A percentile compares a stretch with the other conserved stretches of the same genome.
Conservation (phyloP, 805 yeast species). For the Isabelozyma heimii region DNA sequence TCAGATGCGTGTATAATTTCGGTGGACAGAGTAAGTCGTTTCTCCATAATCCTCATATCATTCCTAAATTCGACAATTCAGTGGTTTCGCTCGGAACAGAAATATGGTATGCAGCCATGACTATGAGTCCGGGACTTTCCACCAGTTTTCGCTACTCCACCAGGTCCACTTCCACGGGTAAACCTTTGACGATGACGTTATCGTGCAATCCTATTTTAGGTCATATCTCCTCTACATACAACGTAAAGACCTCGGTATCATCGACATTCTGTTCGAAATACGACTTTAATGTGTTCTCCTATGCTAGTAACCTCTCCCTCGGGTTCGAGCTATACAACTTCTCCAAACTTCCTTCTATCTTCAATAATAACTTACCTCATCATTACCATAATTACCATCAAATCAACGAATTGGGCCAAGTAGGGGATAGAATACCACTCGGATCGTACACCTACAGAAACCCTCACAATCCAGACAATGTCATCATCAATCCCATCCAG, state of each 20-base stretch:
- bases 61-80: conserved; percentile 54
- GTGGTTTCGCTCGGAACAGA: conserved; percentile 79
- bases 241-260: conserved; percentile 72
- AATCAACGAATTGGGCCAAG: neutral
- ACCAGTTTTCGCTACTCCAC: conserved; percentile 84
- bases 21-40: conserved; percentile 18
- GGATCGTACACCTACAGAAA: neutral
- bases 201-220: conserved; percentile 90
- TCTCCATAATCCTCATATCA: conserved; percentile 36
- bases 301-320: conserved; percentile 78
- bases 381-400: neutral
- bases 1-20: conserved; percentile 73
- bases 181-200: conserved; percentile 84
- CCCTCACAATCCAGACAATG: conserved; percentile 1
- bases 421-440: neutral
- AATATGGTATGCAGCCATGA: conserved; percentile 79
- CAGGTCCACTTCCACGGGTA: conserved; percentile 79
- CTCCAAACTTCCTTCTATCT: conserved; percentile 12
- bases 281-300: conserved; percentile 88
- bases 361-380: neutral
- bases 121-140: conserved; percentile 87
- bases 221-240: conserved; percentile 80
- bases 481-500: conserved; percentile 22
- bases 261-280: conserved; percentile 81
- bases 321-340: conserved; percentile 83